phyloP scores from a whole-genome alignment of 2,329 filamentous ascomycete genomes.

The Nigrospora osmanthi region DNA sequence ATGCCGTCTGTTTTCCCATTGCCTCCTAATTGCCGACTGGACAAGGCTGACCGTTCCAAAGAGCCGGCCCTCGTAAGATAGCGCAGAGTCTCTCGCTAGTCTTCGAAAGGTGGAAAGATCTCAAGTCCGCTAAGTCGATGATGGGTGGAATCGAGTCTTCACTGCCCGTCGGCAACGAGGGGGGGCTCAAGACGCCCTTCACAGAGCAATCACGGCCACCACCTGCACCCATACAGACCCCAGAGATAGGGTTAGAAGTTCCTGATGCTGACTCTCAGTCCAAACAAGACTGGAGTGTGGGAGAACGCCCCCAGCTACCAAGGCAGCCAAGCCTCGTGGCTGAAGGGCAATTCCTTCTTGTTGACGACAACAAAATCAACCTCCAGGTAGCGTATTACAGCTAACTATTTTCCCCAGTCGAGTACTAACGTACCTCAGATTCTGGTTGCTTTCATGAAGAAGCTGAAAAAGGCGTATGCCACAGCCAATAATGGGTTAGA shows the following conservation, averaged over 20 bases:
- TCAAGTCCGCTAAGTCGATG: neutral
- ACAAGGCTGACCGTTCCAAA: neutral
- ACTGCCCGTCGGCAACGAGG: too few relatives aligned
- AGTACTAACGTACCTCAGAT: slow-evolving; percentile 9
- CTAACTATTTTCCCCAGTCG: neutral
- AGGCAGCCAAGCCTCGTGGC: too few relatives aligned
- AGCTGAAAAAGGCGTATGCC: slow-evolving; percentile 19
- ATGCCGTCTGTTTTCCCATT: slow-evolving; percentile 22
- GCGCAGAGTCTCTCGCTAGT: neutral
- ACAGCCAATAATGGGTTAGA: slow-evolving; percentile 28
- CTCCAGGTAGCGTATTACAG: slow-evolving; percentile 11
- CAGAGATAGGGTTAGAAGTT: too few relatives aligned
- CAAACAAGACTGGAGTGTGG: too few relatives aligned
- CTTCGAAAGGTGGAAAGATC: slow-evolving; percentile 16
- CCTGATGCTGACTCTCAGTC: too few relatives aligned
- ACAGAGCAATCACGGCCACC: too few relatives aligned
- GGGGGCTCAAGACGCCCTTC: too few relatives aligned
- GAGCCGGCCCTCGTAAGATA: neutral
- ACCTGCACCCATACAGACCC: too few relatives aligned
- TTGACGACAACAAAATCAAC: slow-evolving; percentile 34
- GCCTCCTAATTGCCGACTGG: too few relatives aligned
- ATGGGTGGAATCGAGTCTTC: too few relatives aligned
- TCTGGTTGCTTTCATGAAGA: slow-evolving; percentile 20
- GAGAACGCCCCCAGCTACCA: too few relatives aligned
- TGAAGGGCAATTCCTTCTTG: slow-evolving; percentile 20